A percentile compares a stretch with the other conserved stretches of the same genome.
phyloP scores from a whole-genome alignment of 805 yeast species.

The Wickerhamomyces queroliae region DNA sequence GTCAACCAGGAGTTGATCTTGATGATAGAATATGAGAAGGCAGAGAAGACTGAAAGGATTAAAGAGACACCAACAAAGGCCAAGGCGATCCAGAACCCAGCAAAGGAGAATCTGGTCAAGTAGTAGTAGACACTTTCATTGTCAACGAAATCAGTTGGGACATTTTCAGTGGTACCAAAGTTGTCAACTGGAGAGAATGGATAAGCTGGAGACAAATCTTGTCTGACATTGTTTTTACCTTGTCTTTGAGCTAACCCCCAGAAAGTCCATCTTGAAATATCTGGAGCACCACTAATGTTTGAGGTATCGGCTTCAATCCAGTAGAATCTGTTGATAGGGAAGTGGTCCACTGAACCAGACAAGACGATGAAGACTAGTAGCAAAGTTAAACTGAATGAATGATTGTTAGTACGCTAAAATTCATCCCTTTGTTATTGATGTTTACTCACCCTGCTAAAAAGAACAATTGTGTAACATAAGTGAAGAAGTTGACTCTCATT shows the following conservation, averaged over 20 bases:
- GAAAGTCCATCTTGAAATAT: constrained; percentile 69
- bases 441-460: constrained; percentile 14
- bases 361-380: constrained; percentile 52
- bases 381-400: constrained; percentile 30
- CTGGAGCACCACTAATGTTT: constrained; percentile 40
- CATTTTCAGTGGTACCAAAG: constrained; percentile 45
- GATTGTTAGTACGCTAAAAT: not conserved
- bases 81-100: constrained; percentile 53
- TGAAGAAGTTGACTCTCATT: constrained; percentile 6
- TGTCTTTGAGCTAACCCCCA: constrained; percentile 65
- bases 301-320: constrained; percentile 70
- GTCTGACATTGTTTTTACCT: constrained; percentile 29
- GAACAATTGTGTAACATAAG: constrained; percentile 10
- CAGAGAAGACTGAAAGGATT: constrained; percentile 46
- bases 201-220: constrained; percentile 51
- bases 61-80: constrained; percentile 60
- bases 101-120: constrained; percentile 61
- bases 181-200: constrained; percentile 75
- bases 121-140: constrained; percentile 57
- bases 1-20: constrained; percentile 48
- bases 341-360: constrained; percentile 54
- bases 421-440: not conserved
- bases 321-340: constrained; percentile 61
- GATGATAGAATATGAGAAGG: constrained; percentile 51
- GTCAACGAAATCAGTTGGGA: constrained; percentile 48